A percentile compares a stretch with the other conserved stretches of the same genome.
phyloP scores from a whole-genome alignment of 192 early-diverging fungal species.

The Rhizoclosmatium globosum region DNA sequence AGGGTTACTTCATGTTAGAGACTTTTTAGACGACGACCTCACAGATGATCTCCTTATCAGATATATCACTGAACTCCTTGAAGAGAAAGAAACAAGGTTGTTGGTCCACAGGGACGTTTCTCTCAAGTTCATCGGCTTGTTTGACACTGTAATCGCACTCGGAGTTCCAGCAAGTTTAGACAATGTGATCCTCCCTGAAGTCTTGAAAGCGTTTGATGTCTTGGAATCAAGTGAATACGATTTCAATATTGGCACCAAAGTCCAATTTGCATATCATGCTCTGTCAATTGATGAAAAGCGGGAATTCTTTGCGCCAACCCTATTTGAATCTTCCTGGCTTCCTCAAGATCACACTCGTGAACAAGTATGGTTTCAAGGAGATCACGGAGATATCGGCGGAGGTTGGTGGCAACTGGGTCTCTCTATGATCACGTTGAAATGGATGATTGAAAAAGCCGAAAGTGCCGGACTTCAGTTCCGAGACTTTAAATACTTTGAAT shows the following conservation, averaged over 20 bases:
- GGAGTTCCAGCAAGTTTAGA: conserved; percentile 7
- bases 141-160: conserved; percentile 25
- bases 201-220: neutral
- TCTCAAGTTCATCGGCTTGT: conserved; percentile 32
- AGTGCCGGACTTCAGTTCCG: conserved; percentile 22
- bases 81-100: neutral
- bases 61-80: neutral
- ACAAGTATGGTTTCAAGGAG: conserved; percentile 36
- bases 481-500: conserved; percentile 3
- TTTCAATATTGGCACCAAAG: conserved; percentile 10
- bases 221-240: conserved; percentile 30
- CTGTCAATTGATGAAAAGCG: conserved; percentile 35
- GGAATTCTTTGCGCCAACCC: conserved; percentile 16
- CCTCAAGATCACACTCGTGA: neutral
- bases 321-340: conserved; percentile 16
- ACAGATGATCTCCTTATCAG: neutral
- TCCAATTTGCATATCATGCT: conserved; percentile 34
- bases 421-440: conserved; percentile 19
- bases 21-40: conserved; percentile 3
- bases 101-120: neutral
- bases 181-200: neutral
- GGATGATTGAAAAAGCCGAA: conserved; percentile 39
- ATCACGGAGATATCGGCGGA: conserved; percentile 37
- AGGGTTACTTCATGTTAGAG: conserved; percentile 22
- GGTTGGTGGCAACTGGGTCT: conserved; percentile 42